phyloP scores from a whole-genome alignment of 148 eudicot genomes.

The Agrostemma githago region DNA sequence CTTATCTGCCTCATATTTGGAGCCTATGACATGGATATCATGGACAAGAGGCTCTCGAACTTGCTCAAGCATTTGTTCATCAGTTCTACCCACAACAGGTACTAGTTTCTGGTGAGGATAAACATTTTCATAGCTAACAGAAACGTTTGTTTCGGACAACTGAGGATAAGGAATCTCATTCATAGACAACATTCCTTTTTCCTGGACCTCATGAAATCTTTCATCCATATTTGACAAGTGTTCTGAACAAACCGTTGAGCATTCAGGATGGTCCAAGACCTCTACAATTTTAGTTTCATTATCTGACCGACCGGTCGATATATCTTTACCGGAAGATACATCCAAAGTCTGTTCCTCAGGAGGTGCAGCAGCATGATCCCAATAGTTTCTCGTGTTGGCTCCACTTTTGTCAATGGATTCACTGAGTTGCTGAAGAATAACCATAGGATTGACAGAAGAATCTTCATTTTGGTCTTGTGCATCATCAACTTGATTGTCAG shows the following conservation, averaged over 20 bases:
- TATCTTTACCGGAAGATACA: constrained; percentile 15
- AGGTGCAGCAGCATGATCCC: constrained; percentile 26
- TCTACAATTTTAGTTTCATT: constrained; percentile 21
- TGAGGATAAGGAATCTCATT: constrained; percentile 23
- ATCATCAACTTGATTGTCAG: constrained; percentile 26
- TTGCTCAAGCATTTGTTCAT: constrained; percentile 20
- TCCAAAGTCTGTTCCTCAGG: constrained; percentile 21
- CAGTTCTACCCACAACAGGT: constrained; percentile 18
- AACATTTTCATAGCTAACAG: constrained; percentile 15
- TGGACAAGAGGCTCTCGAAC: constrained; percentile 36
- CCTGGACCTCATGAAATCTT: constrained; percentile 33
- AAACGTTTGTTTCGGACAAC: constrained; percentile 18
- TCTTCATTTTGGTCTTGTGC: constrained; percentile 26
- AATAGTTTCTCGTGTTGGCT: constrained; percentile 6
- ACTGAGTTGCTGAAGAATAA: constrained; percentile 53
- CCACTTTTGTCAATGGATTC: constrained; percentile 41
- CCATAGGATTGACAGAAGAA: constrained; percentile 47
- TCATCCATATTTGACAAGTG: constrained; percentile 15
- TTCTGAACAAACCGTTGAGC: constrained; percentile 21
- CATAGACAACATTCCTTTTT: constrained; percentile 37
- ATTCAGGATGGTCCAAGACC: constrained; percentile 18
- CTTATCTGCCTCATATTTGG: constrained; percentile 26
- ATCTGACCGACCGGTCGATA: constrained; percentile 20
- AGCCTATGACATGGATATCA: constrained; percentile 71
- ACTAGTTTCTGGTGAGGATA: constrained; percentile 13